Evolutionary conservation across 495 filamentous ascomycete genomes (phyloP).

Genomic region (Hypoxylon cercidicola): DNA sequence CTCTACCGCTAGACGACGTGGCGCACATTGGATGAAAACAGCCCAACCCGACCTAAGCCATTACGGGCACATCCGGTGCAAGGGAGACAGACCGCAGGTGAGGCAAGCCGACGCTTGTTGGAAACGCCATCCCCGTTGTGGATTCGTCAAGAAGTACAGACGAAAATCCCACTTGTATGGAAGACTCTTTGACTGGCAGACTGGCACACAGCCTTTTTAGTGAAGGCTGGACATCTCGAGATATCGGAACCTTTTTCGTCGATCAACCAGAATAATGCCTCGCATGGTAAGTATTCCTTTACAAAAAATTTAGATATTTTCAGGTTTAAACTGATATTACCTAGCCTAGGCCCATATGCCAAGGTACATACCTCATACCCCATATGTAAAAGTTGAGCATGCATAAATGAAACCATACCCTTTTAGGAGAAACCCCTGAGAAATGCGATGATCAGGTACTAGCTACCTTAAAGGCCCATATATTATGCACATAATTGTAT

Average conservation of each 20-base stretch:
- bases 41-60: conserved; percentile 28
- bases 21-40: conserved; percentile 38
- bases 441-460: conserved; percentile 34
- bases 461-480: conserved; percentile 11
- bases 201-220: background rate
- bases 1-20: conserved; percentile 33
- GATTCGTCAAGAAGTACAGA: conserved; percentile 17
- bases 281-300: conserved; percentile 17
- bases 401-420: conserved; percentile 20
- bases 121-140: conserved; percentile 28
- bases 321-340: too few species aligned
- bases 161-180: conserved; percentile 3
- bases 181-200: conserved; percentile 1
- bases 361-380: too few species aligned
- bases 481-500: conserved; percentile 37
- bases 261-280: conserved; percentile 17
- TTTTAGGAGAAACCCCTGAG: conserved; percentile 37
- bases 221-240: background rate
- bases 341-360: too few species aligned
- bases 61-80: conserved; percentile 31
- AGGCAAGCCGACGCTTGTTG: conserved; percentile 24
- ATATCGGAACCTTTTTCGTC: conserved; percentile 7
- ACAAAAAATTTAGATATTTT: conserved; percentile 14
- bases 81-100: conserved; percentile 34
- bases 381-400: background rate